Evolutionary conservation across 2,329 filamentous ascomycete species (phyloP), one percentile per base, ranked within the genome.

Genomic region (Talaromyces marneffei): DNA sequence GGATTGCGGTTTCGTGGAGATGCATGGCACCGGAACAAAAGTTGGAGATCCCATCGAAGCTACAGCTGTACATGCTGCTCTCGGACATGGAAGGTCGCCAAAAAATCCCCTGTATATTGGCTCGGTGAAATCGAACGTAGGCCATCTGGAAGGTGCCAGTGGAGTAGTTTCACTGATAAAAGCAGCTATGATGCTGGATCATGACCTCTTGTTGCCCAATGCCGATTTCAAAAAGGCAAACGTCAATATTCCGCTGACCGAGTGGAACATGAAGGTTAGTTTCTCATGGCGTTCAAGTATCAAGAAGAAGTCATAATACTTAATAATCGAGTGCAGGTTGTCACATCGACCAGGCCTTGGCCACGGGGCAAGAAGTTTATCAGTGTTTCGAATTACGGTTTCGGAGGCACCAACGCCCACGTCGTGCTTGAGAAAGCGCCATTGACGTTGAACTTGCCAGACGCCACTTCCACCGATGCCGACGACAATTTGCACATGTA

Each of bases 341-440:
- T 57, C 3, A 57, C 52, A 35, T 61, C 61, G 1, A 60, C 57
- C n/a, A 77, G 59, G 74, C 69, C 69, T 1, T 75, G 71, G 67
- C 71, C 71, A 10, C 54, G 63, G 23, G 62, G 65, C 33, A 69
- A 67, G 62, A 67, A 66, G 54, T 70, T 69, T 31, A 54, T 66
- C 16, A 66, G 64, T 39, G 72, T 83, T 0, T 81, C 80, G 60
- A 75, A 76, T 16, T 82, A 82, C 63, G 79, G 77, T 0, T 74
- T 72, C 54, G 74, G 74, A 25, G 74, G 75, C 4, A 70, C 73
- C 1, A 77, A 77, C 60, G 72, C 70, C 0, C 72, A 76, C 60
- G 63, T 59, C 14, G 62, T 70, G 64, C 29, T 72, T 44, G 67
- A 68, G 37, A 57, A 56, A 33, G 61, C 66, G 4, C 66, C 65